Evolutionary conservation across 495 filamentous ascomycete genomes (phyloP).

Genomic region (Lasiosphaeriaceae sp.): DNA sequence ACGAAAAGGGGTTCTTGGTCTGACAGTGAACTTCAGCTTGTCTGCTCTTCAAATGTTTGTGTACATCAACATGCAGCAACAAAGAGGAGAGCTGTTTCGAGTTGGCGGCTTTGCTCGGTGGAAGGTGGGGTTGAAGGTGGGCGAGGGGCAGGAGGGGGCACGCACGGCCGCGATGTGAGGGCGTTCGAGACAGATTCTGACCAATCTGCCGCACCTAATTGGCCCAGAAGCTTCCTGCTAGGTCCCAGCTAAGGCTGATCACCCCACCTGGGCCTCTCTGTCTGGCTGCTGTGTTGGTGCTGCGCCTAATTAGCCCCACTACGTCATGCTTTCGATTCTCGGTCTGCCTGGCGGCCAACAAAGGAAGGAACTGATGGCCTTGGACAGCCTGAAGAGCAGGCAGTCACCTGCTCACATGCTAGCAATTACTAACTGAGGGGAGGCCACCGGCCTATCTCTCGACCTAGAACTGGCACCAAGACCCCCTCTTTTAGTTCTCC

Average conservation of each 20-base stretch:
- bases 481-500: background rate
- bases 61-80: too few relatives aligned
- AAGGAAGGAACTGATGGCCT: background rate
- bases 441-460: background rate
- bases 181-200: conserved; percentile 3
- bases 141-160: too few relatives aligned
- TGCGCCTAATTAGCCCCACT: background rate
- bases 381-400: background rate
- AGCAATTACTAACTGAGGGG: background rate
- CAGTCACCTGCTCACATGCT: background rate
- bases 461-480: background rate
- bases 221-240: conserved; percentile 4
- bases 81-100: too few relatives aligned
- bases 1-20: too few relatives aligned
- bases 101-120: too few relatives aligned
- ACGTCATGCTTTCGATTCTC: conserved; percentile 1
- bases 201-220: conserved; percentile 6
- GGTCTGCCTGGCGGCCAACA: background rate
- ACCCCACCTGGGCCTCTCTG: background rate
- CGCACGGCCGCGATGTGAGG: too few relatives aligned
- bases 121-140: too few relatives aligned
- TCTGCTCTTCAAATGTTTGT: too few relatives aligned
- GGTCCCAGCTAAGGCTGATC: background rate
- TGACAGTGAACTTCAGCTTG: too few relatives aligned
- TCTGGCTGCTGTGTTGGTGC: background rate